Evolutionary conservation across 768 basidiomycete species (phyloP), one percentile per base, ranked within the genome.

Genomic region (Pleurotus salmoneostramineus): DNA sequence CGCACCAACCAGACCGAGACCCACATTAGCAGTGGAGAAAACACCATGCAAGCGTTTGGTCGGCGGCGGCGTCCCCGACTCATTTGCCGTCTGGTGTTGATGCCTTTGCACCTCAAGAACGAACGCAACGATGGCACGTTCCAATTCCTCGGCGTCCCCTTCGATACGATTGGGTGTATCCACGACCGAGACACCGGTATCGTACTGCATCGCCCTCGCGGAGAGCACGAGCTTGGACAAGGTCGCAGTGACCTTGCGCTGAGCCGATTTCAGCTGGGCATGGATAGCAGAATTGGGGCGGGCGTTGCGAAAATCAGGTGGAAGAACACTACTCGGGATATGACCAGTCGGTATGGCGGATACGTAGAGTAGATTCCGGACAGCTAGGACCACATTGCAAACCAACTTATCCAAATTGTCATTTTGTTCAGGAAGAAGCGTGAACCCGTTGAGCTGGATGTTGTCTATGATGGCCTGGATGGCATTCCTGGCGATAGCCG

Each of bases 171-270:
- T 81, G 1, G 85, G 76, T 11, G 87, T 88, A 60, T 89, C 85
- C 8, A 77, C 69, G 3, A 83, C 69, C 21, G 83, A 76, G 1
- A 82, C 79, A 12, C 84, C 86, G 0, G 88, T 87, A 64, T 92
- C 88, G 60, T 90, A 91, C 64, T 89, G 85, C 72, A 92, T 87
- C 0, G 95, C 93, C 50, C 96, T 88, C n/a, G 92, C 87, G 6
- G 90, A 92, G 2, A 97, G 82, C 33, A 96, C 91, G 32, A 98
- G 78, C 68, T 95, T 89, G 15, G 92, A 95, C 6, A 96, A 76
- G 0, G 93, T 93, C 6, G 93, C 91, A 2, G 93, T 92, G 34
- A 96, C 88, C 64, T 91, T 92, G 52, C 91, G 80, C 58, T 93
- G 92, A 0, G 85, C 84, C 5, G 88, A 87, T 69, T 93, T 93